Evolutionary conservation across 371 early-diverging fungal species (phyloP).

Genomic region (Apophysomyces trapeziformis): DNA sequence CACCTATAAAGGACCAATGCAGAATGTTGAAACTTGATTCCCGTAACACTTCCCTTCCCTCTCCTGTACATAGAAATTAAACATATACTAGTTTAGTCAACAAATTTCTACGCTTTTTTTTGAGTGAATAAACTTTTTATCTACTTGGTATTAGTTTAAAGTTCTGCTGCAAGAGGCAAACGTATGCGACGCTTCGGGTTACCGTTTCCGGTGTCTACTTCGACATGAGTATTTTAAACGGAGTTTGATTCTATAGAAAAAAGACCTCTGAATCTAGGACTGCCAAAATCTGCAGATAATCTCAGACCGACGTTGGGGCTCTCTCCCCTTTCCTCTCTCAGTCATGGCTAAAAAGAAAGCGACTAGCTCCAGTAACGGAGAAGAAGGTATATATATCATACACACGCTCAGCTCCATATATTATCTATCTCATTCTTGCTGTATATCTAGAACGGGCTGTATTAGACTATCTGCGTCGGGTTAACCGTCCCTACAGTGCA

Average conservation of each 20-base stretch:
- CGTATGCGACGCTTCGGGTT: too few relatives aligned
- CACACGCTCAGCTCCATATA: neutral
- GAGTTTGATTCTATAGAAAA: too few relatives aligned
- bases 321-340: neutral
- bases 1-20: constrained; percentile 25
- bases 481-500: constrained; percentile 27
- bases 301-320: neutral
- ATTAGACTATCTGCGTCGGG: constrained; percentile 25
- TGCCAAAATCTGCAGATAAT: neutral
- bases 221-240: too few relatives aligned
- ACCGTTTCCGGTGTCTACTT: too few relatives aligned
- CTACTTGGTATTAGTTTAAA: too few relatives aligned
- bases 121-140: neutral
- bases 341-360: neutral
- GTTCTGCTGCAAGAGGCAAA: too few relatives aligned
- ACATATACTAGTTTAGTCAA: neutral
- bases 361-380: neutral
- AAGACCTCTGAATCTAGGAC: neutral
- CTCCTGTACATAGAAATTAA: constrained; percentile 2
- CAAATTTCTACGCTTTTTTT: neutral
- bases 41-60: neutral
- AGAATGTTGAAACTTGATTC: constrained; percentile 3
- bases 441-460: constrained; percentile 15
- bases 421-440: too few relatives aligned
- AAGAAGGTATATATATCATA: neutral